Conservation (phyloP, 768 basidiomycete genomes). For the Boletus edulis region DNA sequence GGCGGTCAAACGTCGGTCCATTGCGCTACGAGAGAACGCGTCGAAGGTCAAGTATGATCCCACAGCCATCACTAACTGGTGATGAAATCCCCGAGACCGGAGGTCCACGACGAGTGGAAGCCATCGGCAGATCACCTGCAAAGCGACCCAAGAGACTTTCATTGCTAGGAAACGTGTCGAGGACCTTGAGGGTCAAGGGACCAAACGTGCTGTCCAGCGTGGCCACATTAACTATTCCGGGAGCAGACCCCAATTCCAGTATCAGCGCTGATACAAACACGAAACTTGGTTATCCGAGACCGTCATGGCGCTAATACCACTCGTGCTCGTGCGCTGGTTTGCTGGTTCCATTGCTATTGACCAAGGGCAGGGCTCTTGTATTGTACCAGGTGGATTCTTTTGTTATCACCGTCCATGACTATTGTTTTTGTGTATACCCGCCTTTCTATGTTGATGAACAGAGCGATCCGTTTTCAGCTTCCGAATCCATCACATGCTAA, state of each 20-base stretch:
- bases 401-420: conserved; percentile 5
- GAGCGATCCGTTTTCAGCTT: conserved; percentile 2
- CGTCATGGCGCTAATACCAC: conserved; percentile 52
- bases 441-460: conserved; percentile 4
- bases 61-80: conserved; percentile 53
- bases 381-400: conserved; percentile 16
- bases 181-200: conserved; percentile 34
- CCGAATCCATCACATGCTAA: conserved; percentile 19
- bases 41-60: conserved; percentile 79
- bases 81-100: conserved; percentile 34
- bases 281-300: conserved; percentile 38
- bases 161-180: conserved; percentile 40
- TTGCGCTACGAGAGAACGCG: conserved; percentile 68
- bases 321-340: neutral
- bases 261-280: conserved; percentile 48
- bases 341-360: conserved; percentile 7
- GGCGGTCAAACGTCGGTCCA: conserved; percentile 77
- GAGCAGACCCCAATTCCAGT: conserved; percentile 42
- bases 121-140: conserved; percentile 48
- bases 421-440: conserved; percentile 15
- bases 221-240: conserved; percentile 29
- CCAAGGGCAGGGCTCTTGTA: conserved; percentile 12
- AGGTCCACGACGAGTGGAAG: conserved; percentile 42
- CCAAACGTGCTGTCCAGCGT: conserved; percentile 32
- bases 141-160: conserved; percentile 61